These are phyloP conservation scores for Chrysosporium queenslandicum DNA, from an alignment of 2,329 filamentous ascomycete genomes.

Conservation along the genomic window DNA sequence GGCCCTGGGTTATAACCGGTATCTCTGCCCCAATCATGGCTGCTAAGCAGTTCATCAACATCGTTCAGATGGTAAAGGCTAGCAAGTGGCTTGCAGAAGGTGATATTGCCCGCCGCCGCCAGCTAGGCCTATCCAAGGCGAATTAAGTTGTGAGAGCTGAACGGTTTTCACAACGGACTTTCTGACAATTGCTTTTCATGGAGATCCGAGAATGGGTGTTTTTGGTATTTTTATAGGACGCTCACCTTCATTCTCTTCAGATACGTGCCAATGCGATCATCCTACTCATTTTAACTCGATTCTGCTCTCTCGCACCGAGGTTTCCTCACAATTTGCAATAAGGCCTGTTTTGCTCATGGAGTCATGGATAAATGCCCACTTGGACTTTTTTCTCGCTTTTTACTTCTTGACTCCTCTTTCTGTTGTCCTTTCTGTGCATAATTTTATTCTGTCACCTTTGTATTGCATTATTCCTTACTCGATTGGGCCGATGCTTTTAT, in stretches of 20 bases:
- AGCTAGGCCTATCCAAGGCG: conserved; percentile 31
- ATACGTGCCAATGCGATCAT: not conserved
- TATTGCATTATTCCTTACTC: not conserved
- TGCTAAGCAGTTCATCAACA: conserved; percentile 86
- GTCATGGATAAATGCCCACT: conserved; percentile 4
- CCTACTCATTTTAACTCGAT: not conserved
- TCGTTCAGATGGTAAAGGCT: conserved; percentile 88
- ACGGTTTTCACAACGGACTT: not conserved
- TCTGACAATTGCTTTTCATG: not conserved
- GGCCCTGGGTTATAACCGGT: conserved; percentile 70
- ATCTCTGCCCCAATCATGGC: conserved; percentile 80
- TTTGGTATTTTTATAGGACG: not conserved
- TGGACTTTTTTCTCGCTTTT: not conserved
- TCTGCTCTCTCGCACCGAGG: not conserved
- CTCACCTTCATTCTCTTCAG: not conserved
- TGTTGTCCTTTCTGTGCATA: not conserved
- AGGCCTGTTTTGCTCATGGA: not conserved
- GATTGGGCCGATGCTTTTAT: not conserved
- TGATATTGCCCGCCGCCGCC: conserved; percentile 58
- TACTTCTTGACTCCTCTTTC: not conserved
- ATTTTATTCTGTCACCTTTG: not conserved
- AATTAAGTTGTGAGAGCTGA: conserved; percentile 17
- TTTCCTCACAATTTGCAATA: not conserved
- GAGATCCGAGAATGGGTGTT: not conserved
- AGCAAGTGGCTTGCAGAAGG: conserved; percentile 87